Base-by-base conservation (phyloP, 2,329 filamentous ascomycete species). In the Phaeosphaeriaceae sp. region DNA sequence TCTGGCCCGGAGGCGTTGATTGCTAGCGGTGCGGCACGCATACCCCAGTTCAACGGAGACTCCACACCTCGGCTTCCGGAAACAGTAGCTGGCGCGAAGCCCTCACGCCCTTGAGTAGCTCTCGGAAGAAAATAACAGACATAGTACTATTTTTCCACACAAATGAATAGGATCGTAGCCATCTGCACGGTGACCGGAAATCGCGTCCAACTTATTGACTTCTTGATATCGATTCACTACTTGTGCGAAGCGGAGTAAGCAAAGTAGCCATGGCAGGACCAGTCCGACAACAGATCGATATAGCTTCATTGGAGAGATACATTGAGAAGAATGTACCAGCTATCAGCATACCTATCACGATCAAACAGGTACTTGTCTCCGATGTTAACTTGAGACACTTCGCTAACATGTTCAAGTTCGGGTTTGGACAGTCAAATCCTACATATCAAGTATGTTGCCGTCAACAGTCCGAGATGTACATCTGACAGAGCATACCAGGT, bases 401-500 rank as follows among this genome's bases (percentile, higher is more conserved):
- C 30, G 46, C 58, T 57, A 55, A 54, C 47, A 30, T 35, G 24
- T 40, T 44, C 21, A 72, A 97, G 91, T 98, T 98, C 76, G 92
- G 94, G 72, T 98, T 95, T 77, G 94, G 94, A 57, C 94, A 98
- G 81, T 97, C 93, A 59, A 98, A 98, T 77, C 94, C 94, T 46
- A 98, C 94, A 3, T 98, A 98, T 81, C 92, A 94, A 72, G 35
- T 40, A n/a, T 28, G n/a, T n/a, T n/a, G 26, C 26, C 26, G 26
- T 28, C 26, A 4, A 4, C 26, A 28, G 26, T 4, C 5, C 26
- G 26, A 28, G 26, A 28, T 5, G 9, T 28, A 9, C 26, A 28
- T 28, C 26, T 28, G 26, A 28, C 26, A 4, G 26, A 28, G 26
- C 94, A 3, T 98, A 98, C 81, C 92, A 94, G 72, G 35, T 40